phyloP scores from a whole-genome alignment of 306 rosid genomes.

The Glycyrrhiza uralensis region DNA sequence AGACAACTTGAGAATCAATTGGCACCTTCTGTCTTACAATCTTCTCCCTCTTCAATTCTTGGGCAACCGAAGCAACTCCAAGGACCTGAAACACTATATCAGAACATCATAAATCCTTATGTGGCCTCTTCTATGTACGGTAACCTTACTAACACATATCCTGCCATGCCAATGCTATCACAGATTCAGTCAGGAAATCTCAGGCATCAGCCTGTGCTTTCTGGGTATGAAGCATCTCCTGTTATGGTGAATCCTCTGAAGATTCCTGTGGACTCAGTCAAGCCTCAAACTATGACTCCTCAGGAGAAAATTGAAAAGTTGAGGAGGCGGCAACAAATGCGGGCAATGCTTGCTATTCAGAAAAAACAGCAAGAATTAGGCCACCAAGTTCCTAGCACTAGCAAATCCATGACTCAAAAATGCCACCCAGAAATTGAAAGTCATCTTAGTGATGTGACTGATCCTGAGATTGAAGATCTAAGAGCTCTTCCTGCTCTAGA shows the following conservation, averaged over 20 bases:
- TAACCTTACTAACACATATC: slow-evolving; percentile 52
- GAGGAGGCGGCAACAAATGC: slow-evolving; percentile 92
- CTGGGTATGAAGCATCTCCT: slow-evolving; percentile 48
- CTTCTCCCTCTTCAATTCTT: slow-evolving; percentile 53
- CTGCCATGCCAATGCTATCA: slow-evolving; percentile 55
- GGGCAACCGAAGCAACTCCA: slow-evolving; percentile 50
- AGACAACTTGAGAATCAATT: slow-evolving; percentile 54
- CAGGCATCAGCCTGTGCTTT: slow-evolving; percentile 42
- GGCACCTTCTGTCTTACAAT: slow-evolving; percentile 41
- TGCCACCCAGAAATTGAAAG: slow-evolving; percentile 46
- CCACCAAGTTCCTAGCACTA: slow-evolving; percentile 49
- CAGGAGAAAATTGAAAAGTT: slow-evolving; percentile 92
- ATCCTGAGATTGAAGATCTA: slow-evolving; percentile 51
- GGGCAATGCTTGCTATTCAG: slow-evolving; percentile 94
- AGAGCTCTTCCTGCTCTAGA: slow-evolving; percentile 45
- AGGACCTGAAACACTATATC: slow-evolving; percentile 52
- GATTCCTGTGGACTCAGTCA: slow-evolving; percentile 43
- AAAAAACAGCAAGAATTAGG: slow-evolving; percentile 70
- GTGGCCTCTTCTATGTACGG: slow-evolving; percentile 42
- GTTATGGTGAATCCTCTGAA: slow-evolving; percentile 32
- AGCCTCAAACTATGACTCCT: slow-evolving; percentile 77
- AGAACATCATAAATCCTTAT: slow-evolving; percentile 50
- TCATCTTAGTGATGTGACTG: slow-evolving; percentile 47
- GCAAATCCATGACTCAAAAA: slow-evolving; percentile 41
- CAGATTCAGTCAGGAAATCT: slow-evolving; percentile 51